Base-by-base conservation (phyloP, 1,284 basidiomycete species). In the Heterobasidion irregulare region DNA sequence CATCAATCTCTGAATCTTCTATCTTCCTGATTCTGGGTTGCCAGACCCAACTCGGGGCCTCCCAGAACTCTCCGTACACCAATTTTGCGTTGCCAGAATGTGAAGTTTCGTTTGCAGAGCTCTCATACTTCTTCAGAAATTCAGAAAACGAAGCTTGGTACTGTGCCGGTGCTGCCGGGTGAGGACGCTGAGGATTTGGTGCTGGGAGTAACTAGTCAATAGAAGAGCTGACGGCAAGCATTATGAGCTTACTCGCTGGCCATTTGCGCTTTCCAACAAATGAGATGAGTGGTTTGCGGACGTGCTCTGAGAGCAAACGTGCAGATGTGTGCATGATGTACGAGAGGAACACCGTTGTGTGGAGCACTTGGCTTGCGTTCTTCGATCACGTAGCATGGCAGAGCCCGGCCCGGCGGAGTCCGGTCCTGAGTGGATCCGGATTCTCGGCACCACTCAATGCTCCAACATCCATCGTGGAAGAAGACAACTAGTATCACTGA, bases 121-220 rank as follows among this genome's bases (percentile, higher is more conserved):
- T 66, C 60, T 76, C 69, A 57, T 77, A 73, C 65, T 79, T 83
- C 59, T 75, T 75, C 47, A 82, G 61, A 63, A 84, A 84, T 41
- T 78, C 77, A 16, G 79, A 68, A 65, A 90, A 90, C 15, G 73
- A 70, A 56, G 83, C 77, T 64, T 79, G 82, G 58, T 85, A 72
- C 64, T 92, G 88, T 58, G 75, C 66, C 19, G 90, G 88, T 26
- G 90, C 89, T 47, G 79, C 78, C 1, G 91, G 92, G 68, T 94
- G 92, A 8, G 87, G 76, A 59, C 82, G 82, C 15, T 86, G 80
- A 38, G 76, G 67, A 64, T 80, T 76, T 10, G 79, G 73, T 50
- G 75, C 88, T 90, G 52, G 8, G 10, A 43, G 47, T 1, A 8
- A 18, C 26, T 32, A 2, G 53, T 8, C 35, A 15, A 7, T 36